These are phyloP conservation scores for Chalciporus sp. DNA, from an alignment of 1,284 basidiomycete genomes.

Conservation along the genomic window DNA sequence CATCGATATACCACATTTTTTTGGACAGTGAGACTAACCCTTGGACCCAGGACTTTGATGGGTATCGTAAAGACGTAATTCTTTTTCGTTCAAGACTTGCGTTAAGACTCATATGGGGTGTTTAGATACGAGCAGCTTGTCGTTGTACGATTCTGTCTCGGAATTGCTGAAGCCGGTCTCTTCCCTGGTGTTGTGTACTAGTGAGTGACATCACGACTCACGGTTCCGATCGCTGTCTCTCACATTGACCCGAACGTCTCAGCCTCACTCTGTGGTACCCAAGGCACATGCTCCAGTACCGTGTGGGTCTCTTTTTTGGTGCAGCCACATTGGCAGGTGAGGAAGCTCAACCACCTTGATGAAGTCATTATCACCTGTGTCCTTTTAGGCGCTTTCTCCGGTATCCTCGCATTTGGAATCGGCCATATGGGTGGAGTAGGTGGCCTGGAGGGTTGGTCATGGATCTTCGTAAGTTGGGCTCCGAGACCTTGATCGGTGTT, in stretches of 20 bases:
- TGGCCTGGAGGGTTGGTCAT: slow-evolving; percentile 35
- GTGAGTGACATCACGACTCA: slow-evolving; percentile 33
- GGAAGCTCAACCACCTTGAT: not conserved
- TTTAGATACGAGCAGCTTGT: slow-evolving; percentile 62
- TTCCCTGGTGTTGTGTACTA: slow-evolving; percentile 73
- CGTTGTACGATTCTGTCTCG: slow-evolving; percentile 59
- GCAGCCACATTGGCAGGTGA: slow-evolving; percentile 32
- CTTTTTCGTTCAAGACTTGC: not conserved
- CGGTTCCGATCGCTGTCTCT: slow-evolving; percentile 28
- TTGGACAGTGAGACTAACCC: not conserved
- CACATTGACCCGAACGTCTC: slow-evolving; percentile 1
- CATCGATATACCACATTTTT: not conserved
- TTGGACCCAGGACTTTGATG: slow-evolving; percentile 57
- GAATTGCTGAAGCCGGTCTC: slow-evolving; percentile 68
- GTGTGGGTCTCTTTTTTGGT: slow-evolving; percentile 43
- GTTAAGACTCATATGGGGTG: not conserved
- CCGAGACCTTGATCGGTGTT: not conserved
- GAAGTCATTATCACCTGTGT: slow-evolving; percentile 15
- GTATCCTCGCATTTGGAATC: slow-evolving; percentile 32
- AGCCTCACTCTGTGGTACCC: slow-evolving; percentile 40
- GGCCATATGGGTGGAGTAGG: slow-evolving; percentile 29
- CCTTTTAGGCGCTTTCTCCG: slow-evolving; percentile 37
- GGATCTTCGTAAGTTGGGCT: slow-evolving; percentile 39
- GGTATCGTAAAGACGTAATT: slow-evolving; percentile 64
- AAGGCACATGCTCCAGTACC: slow-evolving; percentile 38